Evolutionary conservation across 169 alveolate species (phyloP).

Genomic region (Eimeria acervulina): DNA sequence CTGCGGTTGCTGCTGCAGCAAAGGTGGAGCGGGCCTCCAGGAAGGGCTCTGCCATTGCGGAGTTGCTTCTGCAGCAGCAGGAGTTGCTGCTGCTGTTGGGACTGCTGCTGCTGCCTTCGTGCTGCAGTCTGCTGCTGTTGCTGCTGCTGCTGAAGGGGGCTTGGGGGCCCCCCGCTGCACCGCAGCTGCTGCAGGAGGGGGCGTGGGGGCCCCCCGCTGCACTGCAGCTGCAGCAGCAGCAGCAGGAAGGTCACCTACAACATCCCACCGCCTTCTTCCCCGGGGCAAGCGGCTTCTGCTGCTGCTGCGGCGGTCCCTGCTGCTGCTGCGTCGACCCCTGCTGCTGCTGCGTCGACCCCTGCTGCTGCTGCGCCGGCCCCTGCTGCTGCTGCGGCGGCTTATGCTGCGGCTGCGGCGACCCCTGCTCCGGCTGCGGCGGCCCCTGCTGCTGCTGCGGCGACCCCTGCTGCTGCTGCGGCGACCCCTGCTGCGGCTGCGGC

Average conservation of each 20-base stretch:
- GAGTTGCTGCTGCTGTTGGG: background rate
- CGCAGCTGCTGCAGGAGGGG: no score
- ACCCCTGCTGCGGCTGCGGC: no score
- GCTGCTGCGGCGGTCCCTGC: background rate
- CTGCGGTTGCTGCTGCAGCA: background rate
- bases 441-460: conserved; percentile 10
- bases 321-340: no score
- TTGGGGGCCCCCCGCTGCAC: background rate
- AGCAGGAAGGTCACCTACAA: no score
- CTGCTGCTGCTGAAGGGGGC: background rate
- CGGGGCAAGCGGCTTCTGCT: background rate
- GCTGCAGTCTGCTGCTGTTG: conserved; percentile 23
- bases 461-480: background rate
- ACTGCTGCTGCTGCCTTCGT: background rate
- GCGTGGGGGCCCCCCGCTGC: no score
- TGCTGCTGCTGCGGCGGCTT: no score
- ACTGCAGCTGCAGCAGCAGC: no score
- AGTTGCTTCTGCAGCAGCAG: conserved; percentile 14
- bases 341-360: background rate
- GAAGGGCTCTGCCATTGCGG: background rate
- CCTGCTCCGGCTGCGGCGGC: background rate
- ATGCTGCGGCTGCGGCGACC: no score
- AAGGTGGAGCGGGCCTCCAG: background rate
- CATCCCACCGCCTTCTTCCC: background rate
- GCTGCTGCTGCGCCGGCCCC: no score